phyloP scores from a whole-genome alignment of 768 basidiomycete genomes.

The Termitomyces heimii region DNA sequence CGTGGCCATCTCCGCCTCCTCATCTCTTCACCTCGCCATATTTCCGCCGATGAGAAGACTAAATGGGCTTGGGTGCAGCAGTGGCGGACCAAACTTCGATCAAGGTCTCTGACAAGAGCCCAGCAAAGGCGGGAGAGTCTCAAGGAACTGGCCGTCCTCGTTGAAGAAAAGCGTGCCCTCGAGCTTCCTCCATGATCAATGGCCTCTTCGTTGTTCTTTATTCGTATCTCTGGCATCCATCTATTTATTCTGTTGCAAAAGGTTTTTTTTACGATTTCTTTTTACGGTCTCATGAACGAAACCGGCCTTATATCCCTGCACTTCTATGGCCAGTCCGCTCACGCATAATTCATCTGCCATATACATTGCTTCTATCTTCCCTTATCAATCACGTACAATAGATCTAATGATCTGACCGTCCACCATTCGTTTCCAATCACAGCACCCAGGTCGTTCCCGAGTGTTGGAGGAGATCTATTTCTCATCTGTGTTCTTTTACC shows the following conservation, averaged over 20 bases:
- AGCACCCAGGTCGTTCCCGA: not conserved
- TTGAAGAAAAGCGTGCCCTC: conserved; percentile 49
- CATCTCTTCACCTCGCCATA: conserved; percentile 27
- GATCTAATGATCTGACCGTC: conserved; percentile 21
- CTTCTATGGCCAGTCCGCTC: conserved; percentile 10
- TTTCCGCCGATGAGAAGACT: conserved; percentile 18
- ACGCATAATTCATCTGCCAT: conserved; percentile 12
- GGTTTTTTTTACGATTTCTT: conserved; percentile 7
- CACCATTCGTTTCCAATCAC: conserved; percentile 14
- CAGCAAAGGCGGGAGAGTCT: conserved; percentile 38
- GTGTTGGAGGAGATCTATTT: conserved; percentile 5
- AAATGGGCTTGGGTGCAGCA: conserved; percentile 65
- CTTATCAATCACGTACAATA: conserved; percentile 5
- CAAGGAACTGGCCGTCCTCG: conserved; percentile 43
- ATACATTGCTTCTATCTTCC: conserved; percentile 6
- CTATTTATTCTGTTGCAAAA: conserved; percentile 16
- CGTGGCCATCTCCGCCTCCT: conserved; percentile 59
- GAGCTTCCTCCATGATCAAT: conserved; percentile 30
- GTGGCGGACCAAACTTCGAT: conserved; percentile 56
- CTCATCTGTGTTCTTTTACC: conserved; percentile 1
- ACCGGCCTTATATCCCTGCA: conserved; percentile 14
- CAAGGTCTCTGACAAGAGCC: conserved; percentile 44
- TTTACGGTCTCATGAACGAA: conserved; percentile 5
- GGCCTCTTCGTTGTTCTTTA: conserved; percentile 2
- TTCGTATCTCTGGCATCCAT: conserved; percentile 8